phyloP scores from a whole-genome alignment of 2,329 filamentous ascomycete genomes.

The Thyridium curvatum region DNA sequence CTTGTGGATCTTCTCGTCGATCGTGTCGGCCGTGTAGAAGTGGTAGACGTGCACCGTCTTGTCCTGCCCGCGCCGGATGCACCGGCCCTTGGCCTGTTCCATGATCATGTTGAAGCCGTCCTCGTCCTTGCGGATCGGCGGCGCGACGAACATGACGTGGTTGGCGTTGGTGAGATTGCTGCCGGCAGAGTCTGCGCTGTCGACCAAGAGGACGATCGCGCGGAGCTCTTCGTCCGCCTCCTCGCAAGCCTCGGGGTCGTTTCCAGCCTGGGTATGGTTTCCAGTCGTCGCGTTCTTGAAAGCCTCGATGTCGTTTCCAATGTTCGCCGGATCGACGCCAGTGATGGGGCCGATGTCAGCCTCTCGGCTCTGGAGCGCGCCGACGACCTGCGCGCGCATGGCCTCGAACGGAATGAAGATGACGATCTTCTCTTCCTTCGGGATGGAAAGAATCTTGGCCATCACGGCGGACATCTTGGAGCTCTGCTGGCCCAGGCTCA shows the following conservation, averaged over 20 bases:
- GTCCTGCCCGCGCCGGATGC: constrained; percentile 30
- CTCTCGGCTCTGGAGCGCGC: constrained; percentile 8
- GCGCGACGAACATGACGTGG: constrained; percentile 33
- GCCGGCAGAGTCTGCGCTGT: constrained; percentile 30
- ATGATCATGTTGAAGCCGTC: constrained; percentile 26
- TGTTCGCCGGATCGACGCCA: background rate
- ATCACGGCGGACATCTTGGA: constrained; percentile 2
- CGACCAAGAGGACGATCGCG: constrained; percentile 30
- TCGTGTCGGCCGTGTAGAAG: constrained; percentile 27
- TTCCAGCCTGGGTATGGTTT: constrained; percentile 9
- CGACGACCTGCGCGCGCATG: constrained; percentile 19
- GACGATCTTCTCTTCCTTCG: constrained; percentile 11
- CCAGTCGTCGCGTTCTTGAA: constrained; percentile 18
- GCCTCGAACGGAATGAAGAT: constrained; percentile 28
- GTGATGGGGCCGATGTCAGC: constrained; percentile 9
- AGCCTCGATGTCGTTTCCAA: constrained; percentile 9
- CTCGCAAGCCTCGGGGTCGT: constrained; percentile 20
- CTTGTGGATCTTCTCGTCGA: constrained; percentile 32
- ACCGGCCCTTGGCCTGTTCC: constrained; percentile 32
- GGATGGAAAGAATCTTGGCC: constrained; percentile 4
- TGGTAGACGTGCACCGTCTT: constrained; percentile 31
- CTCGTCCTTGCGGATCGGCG: constrained; percentile 21
- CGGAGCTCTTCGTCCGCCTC: constrained; percentile 5
- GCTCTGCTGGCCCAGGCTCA: background rate
- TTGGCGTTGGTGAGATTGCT: constrained; percentile 34